A percentile compares a stretch with the other conserved stretches of the same genome.
Evolutionary conservation across 2,329 filamentous ascomycete species (phyloP).

Genomic region (Colletotrichum noveboracense): DNA sequence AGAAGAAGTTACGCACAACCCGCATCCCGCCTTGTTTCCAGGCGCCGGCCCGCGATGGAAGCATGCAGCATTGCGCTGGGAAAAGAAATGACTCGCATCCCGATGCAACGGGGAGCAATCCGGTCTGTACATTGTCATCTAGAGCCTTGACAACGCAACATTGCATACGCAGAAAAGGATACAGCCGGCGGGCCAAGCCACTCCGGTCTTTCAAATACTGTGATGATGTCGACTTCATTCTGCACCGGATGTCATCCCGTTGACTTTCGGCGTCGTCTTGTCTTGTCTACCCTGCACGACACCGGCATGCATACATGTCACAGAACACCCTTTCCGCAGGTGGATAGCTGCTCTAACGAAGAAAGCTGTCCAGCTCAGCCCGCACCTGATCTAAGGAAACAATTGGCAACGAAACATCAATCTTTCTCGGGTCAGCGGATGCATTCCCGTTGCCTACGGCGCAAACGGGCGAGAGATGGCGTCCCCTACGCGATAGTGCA

Average conservation of each 20-base stretch:
- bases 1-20: background rate
- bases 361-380: background rate
- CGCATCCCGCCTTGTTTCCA: background rate
- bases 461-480: background rate
- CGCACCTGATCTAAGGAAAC: no score
- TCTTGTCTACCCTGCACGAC: background rate
- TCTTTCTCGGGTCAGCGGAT: background rate
- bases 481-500: background rate
- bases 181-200: background rate
- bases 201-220: background rate
- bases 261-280: background rate
- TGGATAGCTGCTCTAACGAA: background rate
- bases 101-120: background rate
- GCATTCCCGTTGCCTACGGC: background rate
- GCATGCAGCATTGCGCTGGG: background rate
- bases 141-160: background rate
- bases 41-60: background rate
- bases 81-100: background rate
- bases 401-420: background rate
- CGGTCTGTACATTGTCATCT: background rate
- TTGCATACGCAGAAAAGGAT: background rate
- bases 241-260: background rate
- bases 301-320: background rate
- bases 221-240: background rate
- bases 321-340: background rate